These are phyloP conservation scores for Stentor coeruleus DNA, from an alignment of 73 alveolate species.

Conservation along the genomic window DNA sequence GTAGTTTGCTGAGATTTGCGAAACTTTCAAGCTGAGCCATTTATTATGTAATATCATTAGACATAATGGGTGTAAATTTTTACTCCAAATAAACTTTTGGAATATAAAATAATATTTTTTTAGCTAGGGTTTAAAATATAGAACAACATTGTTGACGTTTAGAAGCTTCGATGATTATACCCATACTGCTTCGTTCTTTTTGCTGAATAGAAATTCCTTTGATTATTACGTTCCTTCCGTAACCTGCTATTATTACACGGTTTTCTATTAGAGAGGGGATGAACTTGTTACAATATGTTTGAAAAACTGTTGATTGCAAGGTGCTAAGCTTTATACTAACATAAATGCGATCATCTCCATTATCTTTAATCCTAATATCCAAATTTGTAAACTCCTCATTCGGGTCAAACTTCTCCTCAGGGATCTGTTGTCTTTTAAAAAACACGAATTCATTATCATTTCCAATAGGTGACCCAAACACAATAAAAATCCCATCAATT, in stretches of 20 bases:
- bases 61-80: too few species aligned
- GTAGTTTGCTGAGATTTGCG: not conserved
- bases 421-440: conserved; percentile 26
- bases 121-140: not conserved
- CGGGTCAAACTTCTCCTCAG: not conserved
- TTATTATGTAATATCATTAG: too few species aligned
- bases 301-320: not conserved
- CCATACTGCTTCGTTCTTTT: not conserved
- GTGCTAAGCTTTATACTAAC: not conserved
- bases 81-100: too few species aligned
- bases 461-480: conserved; percentile 23
- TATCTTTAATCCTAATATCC: conserved; percentile 20
- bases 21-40: not conserved
- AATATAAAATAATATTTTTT: too few species aligned
- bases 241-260: not conserved
- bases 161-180: not conserved
- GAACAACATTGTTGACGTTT: conserved; percentile 8
- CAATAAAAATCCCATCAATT: not conserved
- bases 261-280: not conserved
- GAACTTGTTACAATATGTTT: not conserved
- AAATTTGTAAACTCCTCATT: not conserved
- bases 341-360: conserved; percentile 25
- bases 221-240: not conserved
- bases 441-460: conserved; percentile 10
- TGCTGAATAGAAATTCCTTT: not conserved